Evolutionary conservation across 129 eudicot genomes (phyloP), one percentile per base, ranked within the genome.

Genomic region (Gnaphalium uliginosum): DNA sequence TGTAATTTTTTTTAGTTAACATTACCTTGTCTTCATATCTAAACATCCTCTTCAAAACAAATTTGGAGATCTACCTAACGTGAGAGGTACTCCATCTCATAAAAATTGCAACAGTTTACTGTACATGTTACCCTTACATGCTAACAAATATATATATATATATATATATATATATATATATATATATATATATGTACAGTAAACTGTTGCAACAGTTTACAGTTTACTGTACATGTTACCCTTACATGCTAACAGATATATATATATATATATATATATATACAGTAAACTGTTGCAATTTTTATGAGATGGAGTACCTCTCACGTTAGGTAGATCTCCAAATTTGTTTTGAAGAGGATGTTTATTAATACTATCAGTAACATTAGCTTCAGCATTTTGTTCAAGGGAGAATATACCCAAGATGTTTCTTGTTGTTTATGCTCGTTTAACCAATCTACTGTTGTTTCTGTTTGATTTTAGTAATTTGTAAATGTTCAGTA

Each of bases 351-450:
- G 25, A 56, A 56, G 61, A 50, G 30, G 64, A 9, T 58, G 13
- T 26, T 7, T 62, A 27, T 62, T 1, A 5, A 26, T 56, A n/a
- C 25, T 56, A n/a, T 6, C 2, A 5, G 39, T 27, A 26, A 62
- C 32, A 27, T 62, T 24, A 62, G 67, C 57, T 76, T 41, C 63
- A 76, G 18, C 30, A 22, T 35, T 61, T 21, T 46, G 57, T 56
- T 56, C 25, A 56, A 19, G 61, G 6, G 60, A 4, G 61, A 21
- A 19, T 56, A n/a, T 19, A 4, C 21, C 14, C 14, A 56, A 19
- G 25, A 19, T 56, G 19, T 56, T 17, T 56, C 9, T 56, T 56
- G 61, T 22, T 56, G 3, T 61, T 26, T 29, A 27, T 30, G 69
- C 39, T 30, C 46, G 4, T 30, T 30, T 64, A n/a, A 64, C 69